Base-by-base conservation (phyloP, 768 basidiomycete genomes). In the Leccinum sublutescens region DNA sequence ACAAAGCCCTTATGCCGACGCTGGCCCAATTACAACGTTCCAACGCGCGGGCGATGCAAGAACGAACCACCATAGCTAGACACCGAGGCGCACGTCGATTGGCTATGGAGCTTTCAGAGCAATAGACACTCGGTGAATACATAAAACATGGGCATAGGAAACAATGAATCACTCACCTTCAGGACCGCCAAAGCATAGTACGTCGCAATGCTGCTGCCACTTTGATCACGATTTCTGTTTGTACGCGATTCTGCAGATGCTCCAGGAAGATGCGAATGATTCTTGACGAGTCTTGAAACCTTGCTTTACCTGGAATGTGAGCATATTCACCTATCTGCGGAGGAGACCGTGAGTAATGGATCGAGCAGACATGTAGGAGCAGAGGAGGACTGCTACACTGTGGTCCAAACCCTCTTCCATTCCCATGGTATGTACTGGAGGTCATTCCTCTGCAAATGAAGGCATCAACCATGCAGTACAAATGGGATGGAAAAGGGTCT, bases 351-450 rank as follows among this genome's bases (percentile, higher is more conserved):
- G 50, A 48, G 52, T 34, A 15, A 52, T 50, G 23, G 54, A 47
- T 38, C 45, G 51, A 55, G 36, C 31, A 58, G 57, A 45, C n/a
- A 49, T 50, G 29, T 27, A 34, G 49, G 47, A 50, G 49, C 52
- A 45, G 58, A 53, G 53, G 11, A 36, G 38, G 62, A 52, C 56
- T 51, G 57, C 56, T 63, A 63, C 43, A 60, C 62, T 45, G 56
- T 69, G 68, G 68, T 68, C 71, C 61, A 71, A 70, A 71, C 66
- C 56, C 68, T 74, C 78, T 79, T 79, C 78, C 78, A 79, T 78
- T 78, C 78, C 74, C 78, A 79, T 79, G 78, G 78, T 79, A 79
- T 72, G 76, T 74, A 73, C 68, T 69, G 67, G 38, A 65, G 62
- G 58, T 58, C 50, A 55, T 51, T 45, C 63, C 59, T 63, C 62